Base-by-base conservation (phyloP, 1,284 basidiomycete genomes). In the Leccinum subrobustum region DNA sequence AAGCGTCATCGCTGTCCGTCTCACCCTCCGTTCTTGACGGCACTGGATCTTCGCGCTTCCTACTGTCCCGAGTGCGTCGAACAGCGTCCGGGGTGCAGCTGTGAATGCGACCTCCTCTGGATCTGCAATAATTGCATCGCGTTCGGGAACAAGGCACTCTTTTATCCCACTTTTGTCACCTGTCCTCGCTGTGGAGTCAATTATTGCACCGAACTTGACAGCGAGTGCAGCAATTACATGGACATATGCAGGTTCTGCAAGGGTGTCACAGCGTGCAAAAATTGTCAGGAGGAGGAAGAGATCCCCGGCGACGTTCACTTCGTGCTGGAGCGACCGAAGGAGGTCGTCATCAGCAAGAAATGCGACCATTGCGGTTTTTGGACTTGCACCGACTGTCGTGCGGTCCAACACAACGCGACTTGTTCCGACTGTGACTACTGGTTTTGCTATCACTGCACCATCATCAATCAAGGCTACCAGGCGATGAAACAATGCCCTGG, bases 281-380 rank as follows among this genome's bases (percentile, higher is more conserved):
- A 44, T 50, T 69, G 65, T 27, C 42, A 55, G 51, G 67, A 70
- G 6, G 63, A 65, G 11, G 68, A 62, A 6, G 35, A 31, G 6
- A 54, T 59, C 20, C 64, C 68, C 1, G 58, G 31, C 11, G 56
- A 47, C 4, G 16, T 2, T 4, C 42, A 44, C 25, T 20, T 7
- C 9, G 2, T 4, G 11, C 7, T 12, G 0, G 48, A 25, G 1
- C 57, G 6, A 5, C 50, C 59, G 23, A 53, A 37, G 1, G 23
- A 12, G 16, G 51, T 65, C 1, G 18, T n/a, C 14, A 35, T 69
- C 3, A 5, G 14, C 16, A 14, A 8, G 1, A 3, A 1, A 6
- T 69, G 68, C 29, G 6, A 1, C 0, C 23, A 12, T 2, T 60
- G 69, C 33, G 5, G 20, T 1, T 8, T 11, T 2, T 65, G 58